Conservation (phyloP, 2,329 filamentous ascomycete species). For the Neophaeococcomyces aloes region DNA sequence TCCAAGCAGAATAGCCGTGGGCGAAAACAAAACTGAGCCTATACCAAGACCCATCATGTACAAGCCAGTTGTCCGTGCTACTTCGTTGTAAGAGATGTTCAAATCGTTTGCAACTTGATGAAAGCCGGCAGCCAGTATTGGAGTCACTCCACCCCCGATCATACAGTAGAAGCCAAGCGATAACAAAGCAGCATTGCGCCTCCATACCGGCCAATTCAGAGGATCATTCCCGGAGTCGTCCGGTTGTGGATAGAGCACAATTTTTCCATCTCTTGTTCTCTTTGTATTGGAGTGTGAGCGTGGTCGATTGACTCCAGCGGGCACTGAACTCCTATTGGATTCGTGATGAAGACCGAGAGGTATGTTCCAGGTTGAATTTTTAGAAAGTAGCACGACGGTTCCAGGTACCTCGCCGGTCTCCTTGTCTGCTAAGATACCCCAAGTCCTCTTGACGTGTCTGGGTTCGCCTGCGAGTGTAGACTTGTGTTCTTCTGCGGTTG, state of each 20-base stretch:
- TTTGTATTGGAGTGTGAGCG: conserved; percentile 44
- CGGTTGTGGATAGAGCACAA: conserved; percentile 84
- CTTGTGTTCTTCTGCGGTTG: no score
- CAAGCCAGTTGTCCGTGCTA: conserved; percentile 78
- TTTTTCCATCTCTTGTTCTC: conserved; percentile 66
- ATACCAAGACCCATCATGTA: conserved; percentile 91
- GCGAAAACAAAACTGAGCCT: conserved; percentile 73
- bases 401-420: conserved; percentile 78
- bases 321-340: conserved; percentile 24
- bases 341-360: conserved; percentile 50
- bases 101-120: conserved; percentile 62
- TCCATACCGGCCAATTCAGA: conserved; percentile 78
- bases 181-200: conserved; percentile 66
- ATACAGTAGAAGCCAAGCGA: conserved; percentile 87
- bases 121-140: conserved; percentile 82
- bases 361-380: conserved; percentile 46
- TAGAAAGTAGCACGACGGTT: conserved; percentile 50
- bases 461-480: neutral
- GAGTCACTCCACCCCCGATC: conserved; percentile 85
- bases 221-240: conserved; percentile 86
- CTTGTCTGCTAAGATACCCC: conserved; percentile 76
- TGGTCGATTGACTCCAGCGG: conserved; percentile 7
- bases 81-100: conserved; percentile 55
- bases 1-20: conserved; percentile 81
- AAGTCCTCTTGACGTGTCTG: conserved; percentile 37